Conservation (phyloP, 1,284 basidiomycete genomes). For the Athelia sp. region DNA sequence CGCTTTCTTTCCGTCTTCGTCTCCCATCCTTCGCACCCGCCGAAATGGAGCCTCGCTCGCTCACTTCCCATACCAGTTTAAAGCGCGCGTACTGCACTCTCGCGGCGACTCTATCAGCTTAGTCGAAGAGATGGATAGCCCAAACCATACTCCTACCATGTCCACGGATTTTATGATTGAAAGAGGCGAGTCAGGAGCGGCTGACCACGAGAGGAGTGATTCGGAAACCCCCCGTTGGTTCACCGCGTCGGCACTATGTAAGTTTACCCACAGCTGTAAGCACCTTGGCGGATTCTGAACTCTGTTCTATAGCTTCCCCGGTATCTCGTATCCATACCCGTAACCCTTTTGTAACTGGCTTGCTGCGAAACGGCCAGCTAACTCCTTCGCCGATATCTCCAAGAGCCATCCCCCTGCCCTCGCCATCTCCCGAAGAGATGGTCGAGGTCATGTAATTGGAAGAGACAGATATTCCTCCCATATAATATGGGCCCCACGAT, state of each 20-base stretch:
- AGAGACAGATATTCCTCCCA: slow-evolving; percentile 7
- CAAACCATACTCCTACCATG: neutral
- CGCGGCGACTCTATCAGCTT: slow-evolving; percentile 18
- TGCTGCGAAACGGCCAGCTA: slow-evolving; percentile 50
- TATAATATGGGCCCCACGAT: slow-evolving; percentile 10
- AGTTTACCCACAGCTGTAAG: slow-evolving; percentile 10
- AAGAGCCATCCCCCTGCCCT: slow-evolving; percentile 62
- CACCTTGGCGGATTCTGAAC: slow-evolving; percentile 1
- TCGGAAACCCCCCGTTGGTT: slow-evolving; percentile 27
- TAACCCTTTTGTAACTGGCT: slow-evolving; percentile 60
- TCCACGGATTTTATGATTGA: neutral
- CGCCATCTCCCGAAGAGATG: slow-evolving; percentile 62
- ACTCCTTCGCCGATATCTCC: slow-evolving; percentile 36
- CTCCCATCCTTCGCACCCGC: slow-evolving; percentile 51
- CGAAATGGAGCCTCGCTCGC: slow-evolving; percentile 43
- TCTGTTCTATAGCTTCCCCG: slow-evolving; percentile 52
- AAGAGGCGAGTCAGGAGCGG: neutral
- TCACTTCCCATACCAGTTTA: slow-evolving; percentile 40
- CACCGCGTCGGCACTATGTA: slow-evolving; percentile 29
- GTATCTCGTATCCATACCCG: slow-evolving; percentile 71
- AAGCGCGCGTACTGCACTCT: slow-evolving; percentile 29
- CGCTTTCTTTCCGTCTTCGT: slow-evolving; percentile 52
- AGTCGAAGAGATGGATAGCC: neutral
- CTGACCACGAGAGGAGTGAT: neutral
- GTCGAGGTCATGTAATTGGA: slow-evolving; percentile 24